Conservation (phyloP, 495 filamentous ascomycete species). For the Penicillium psychrofluorescens region DNA sequence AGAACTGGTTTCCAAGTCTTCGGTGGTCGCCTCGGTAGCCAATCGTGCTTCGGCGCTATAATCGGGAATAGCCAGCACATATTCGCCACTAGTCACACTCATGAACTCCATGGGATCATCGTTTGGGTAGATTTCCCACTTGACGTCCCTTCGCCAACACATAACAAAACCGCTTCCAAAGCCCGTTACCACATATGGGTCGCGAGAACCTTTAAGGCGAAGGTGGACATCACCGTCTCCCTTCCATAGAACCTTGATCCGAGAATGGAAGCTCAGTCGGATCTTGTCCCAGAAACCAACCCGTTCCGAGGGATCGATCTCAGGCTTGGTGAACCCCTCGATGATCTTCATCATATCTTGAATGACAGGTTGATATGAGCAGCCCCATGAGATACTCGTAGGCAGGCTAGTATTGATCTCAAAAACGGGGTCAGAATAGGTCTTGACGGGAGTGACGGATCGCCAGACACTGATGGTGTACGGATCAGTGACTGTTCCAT, state of each 20-base stretch:
- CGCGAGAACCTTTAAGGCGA: constrained; percentile 81
- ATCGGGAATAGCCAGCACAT: constrained; percentile 87
- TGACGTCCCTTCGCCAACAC: constrained; percentile 93
- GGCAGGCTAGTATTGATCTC: constrained; percentile 89
- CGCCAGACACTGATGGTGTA: constrained; percentile 82
- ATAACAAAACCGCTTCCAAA: constrained; percentile 92
- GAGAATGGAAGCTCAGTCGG: constrained; percentile 87
- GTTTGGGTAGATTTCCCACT: constrained; percentile 72
- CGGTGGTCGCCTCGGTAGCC: constrained; percentile 44
- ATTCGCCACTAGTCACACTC: constrained; percentile 91
- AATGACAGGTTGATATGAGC: constrained; percentile 95
- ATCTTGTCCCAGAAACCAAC: constrained; percentile 99
- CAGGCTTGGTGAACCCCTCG: constrained; percentile 92
- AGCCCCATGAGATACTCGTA: constrained; percentile 92
- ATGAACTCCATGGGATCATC: constrained; percentile 89
- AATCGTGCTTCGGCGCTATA: constrained; percentile 81
- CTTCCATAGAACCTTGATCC: constrained; percentile 80
- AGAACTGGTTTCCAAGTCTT: constrained; percentile 55
- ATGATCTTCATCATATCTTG: constrained; percentile 99
- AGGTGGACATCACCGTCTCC: constrained; percentile 95
- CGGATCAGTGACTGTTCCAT: constrained; percentile 34
- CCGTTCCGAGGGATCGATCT: constrained; percentile 85
- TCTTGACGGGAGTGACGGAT: constrained; percentile 92
- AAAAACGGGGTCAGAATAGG: constrained; percentile 83
- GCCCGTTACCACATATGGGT: constrained; percentile 89